These are phyloP conservation scores for Dendrothele bispora DNA, from an alignment of 768 basidiomycete genomes.

Conservation along the genomic window DNA sequence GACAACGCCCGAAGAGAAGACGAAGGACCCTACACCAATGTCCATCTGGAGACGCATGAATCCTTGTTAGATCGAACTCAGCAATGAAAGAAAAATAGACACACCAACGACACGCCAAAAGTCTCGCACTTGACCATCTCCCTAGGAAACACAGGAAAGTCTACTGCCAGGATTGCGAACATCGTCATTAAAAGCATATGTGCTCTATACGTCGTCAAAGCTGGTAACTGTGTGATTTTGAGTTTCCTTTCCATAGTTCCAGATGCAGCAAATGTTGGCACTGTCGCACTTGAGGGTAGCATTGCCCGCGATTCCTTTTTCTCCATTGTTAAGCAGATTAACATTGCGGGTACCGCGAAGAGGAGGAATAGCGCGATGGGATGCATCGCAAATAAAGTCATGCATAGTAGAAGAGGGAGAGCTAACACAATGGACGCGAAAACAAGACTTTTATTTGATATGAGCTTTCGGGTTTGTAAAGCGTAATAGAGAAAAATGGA, in stretches of 20 bases:
- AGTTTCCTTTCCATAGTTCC: no score
- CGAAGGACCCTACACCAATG: slow-evolving; percentile 94
- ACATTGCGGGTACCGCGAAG: slow-evolving; percentile 43
- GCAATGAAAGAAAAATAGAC: slow-evolving; percentile 19
- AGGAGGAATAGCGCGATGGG: slow-evolving; percentile 53
- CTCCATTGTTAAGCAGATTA: slow-evolving; percentile 45
- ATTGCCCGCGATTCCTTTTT: slow-evolving; percentile 44
- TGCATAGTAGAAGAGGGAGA: slow-evolving; percentile 75
- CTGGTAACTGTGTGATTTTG: slow-evolving; percentile 55
- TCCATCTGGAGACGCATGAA: slow-evolving; percentile 73
- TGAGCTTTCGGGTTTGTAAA: slow-evolving; percentile 63
- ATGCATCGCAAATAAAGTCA: slow-evolving; percentile 70
- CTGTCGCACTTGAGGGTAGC: slow-evolving; percentile 45
- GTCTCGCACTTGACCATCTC: slow-evolving; percentile 89
- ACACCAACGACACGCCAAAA: slow-evolving; percentile 90
- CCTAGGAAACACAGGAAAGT: slow-evolving; percentile 92
- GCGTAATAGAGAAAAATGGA: not conserved
- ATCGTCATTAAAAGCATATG: slow-evolving; percentile 96
- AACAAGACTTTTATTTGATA: slow-evolving; percentile 65
- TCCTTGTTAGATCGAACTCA: slow-evolving; percentile 4
- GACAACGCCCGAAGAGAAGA: slow-evolving; percentile 92
- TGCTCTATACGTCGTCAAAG: slow-evolving; percentile 84
- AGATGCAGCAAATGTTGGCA: slow-evolving; percentile 19
- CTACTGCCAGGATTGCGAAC: slow-evolving; percentile 91
- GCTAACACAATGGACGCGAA: slow-evolving; percentile 64